Evolutionary conservation across 768 basidiomycete species (phyloP), one percentile per base, ranked within the genome.

Genomic region (Lactarius sanguifluus): DNA sequence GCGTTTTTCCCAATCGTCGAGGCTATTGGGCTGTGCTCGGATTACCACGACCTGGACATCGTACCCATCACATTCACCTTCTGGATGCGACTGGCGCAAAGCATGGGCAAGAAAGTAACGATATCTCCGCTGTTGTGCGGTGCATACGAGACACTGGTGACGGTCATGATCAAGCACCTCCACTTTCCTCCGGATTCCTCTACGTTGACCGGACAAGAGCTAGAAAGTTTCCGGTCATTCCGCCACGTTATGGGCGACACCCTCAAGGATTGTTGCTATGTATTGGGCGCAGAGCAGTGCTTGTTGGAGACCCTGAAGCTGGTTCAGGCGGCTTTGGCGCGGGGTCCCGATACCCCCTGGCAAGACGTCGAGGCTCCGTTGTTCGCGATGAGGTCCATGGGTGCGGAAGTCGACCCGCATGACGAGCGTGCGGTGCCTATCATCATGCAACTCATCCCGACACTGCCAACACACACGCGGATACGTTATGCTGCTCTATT

Each of bases 171-270:
- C 74, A 78, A 80, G 41, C 97, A 98, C 75, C 83, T 99, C 10
- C 92, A 92, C 74, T 98, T 97, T 78, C 96, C 97, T 20, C 72
- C 85, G 7, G 94, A 98, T 69, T 72, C 84, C 12, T 75, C 79
- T 20, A 76, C 83, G 52, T 75, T 95, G 71, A 81, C 83, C 23
- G 86, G 88, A 20, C 92, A 96, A 77, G 97, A 98, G 75, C 85
- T 89, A 5, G 97, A 99, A 63, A 89, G 90, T 72, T 99, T 98
- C 83, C 86, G 97, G 25, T 85, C 87, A 4, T 99, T 99, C 81
- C 83, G 97, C 57, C 97, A 99, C 79, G 88, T 95, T 67, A 98
- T 99, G 92, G 97, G 97, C 45, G 96, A 99, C 75, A 98, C 97
- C 5, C 83, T 99, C 69, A 99, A 99, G 78, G 97, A 99, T 74